Base-by-base conservation (phyloP, 2,329 filamentous ascomycete genomes). In the Annulohypoxylon truncatum region DNA sequence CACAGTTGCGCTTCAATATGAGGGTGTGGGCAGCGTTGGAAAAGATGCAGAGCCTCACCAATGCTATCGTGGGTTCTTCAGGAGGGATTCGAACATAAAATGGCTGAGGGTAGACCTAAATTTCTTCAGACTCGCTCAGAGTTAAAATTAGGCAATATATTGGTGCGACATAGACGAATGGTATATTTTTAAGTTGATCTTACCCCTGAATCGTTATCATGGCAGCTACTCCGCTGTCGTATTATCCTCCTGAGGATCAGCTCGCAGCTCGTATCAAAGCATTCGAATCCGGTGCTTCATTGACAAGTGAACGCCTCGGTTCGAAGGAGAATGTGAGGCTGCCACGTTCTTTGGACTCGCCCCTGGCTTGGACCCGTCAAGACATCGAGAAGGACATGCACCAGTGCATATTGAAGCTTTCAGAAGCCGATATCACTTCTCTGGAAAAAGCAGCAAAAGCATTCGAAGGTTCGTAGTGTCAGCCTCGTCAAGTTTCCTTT, bases 331-430 rank as follows among this genome's bases (percentile, higher is more conserved):
- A 55, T 40, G 51, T 9, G 22, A 61, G 24, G 18, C 33, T 61
- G 15, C 59, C 59, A 26, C 51, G 22, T 44, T 62, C 22, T 4
- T 35, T 62, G 12, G 59, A 62, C 13, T 62, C 59, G 9, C 46
- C 59, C 40, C 46, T 62, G 4, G 59, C 59, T n/a, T 62, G 59
- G 59, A 51, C 59, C 18, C 59, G 44, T 12, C 26, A 56, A 52
- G 59, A 62, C 10, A 56, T 62, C 28, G 59, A 56, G 26, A 52
- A 52, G 26, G 52, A 62, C 20, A 56, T 62, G 59, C 12, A 51
- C 22, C n/a, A 62, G 24, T 62, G 59, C 46, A 35, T 62, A 28
- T n/a, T 62, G 46, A 62, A 56, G 20, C 52, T 62, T 33, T 62
- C 59, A 26, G 44, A 15, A 6, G 18, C 10, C 8, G 59, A 62